Evolutionary conservation across 2,329 filamentous ascomycete genomes (phyloP), one percentile per base, ranked within the genome.

Genomic region (Arthroderma sp.): DNA sequence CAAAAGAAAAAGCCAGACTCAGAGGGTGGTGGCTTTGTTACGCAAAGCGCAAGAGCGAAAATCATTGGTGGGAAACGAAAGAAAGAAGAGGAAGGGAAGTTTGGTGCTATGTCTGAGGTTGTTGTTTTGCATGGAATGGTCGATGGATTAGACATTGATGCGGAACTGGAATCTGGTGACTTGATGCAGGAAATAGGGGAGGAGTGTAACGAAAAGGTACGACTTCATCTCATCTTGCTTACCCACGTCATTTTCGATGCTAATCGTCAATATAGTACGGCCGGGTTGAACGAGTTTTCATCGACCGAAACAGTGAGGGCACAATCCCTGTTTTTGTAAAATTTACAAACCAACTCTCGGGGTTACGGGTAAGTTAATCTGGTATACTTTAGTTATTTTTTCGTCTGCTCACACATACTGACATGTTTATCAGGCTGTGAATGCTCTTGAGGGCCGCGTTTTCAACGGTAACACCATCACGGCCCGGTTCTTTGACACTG

Each of bases 101-200:
- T 84, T 57, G 82, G 83, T 11, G 63, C 71, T 45, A 86, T 89
- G 75, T 86, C 81, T 48, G 77, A 83, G 51, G 89, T 96, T 11
- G 76, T 96, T 42, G 79, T 93, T 38, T 67, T 95, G 11, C 74
- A 75, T 43, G 81, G 85, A 41, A 95, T 96, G 84, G 74, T 96
- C 1, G 80, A 91, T 50, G 84, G 82, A 4, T 80, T 96, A 71
- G 74, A 94, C 58, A 66, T 94, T 38, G 75, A 82, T 46, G 72
- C 71, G n/a, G 89, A 95, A 62, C 77, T 94, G 40, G 76, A 80
- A 48, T 66, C 72, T 8, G 65, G 68, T 11, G 73, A 77, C 31
- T 68, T 98, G 42, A 81, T 89, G 54, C 89, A 96, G 66, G 88
- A 95, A 61, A 95, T 98, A 63, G 91, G 91, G 5, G 86, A 95